phyloP scores from a whole-genome alignment of 116 monocot genomes.

The Trichopus zeylanicus region DNA sequence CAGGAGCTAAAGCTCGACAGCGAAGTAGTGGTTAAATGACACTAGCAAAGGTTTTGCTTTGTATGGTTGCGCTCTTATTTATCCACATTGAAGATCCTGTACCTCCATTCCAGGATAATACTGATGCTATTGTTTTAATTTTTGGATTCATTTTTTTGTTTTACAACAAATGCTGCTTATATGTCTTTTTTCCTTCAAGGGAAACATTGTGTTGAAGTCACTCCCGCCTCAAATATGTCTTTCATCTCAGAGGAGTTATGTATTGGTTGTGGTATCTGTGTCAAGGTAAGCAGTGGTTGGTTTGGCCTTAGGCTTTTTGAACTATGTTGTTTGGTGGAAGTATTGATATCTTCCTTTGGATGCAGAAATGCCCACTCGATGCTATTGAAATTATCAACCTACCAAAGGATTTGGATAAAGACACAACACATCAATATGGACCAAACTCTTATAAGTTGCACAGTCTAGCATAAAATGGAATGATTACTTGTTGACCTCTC shows the following conservation, averaged over 20 bases:
- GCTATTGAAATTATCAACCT: constrained; percentile 74
- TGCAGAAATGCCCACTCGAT: constrained; percentile 72
- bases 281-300: constrained; percentile 27
- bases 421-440: constrained; percentile 70
- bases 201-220: constrained; percentile 64
- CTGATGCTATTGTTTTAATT: too few relatives aligned
- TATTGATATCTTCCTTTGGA: constrained; percentile 1
- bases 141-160: neutral
- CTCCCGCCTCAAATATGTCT: constrained; percentile 42
- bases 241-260: constrained; percentile 71
- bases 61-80: too few relatives aligned
- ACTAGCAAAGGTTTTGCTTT: too few relatives aligned
- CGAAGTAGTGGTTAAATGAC: too few relatives aligned
- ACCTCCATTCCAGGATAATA: too few relatives aligned
- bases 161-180: neutral
- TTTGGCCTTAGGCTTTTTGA: neutral
- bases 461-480: constrained; percentile 40
- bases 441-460: constrained; percentile 67
- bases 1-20: too few relatives aligned
- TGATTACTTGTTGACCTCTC: neutral
- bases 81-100: too few relatives aligned
- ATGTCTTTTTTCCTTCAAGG: constrained; percentile 32
- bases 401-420: constrained; percentile 67
- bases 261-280: constrained; percentile 75
- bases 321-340: neutral